Conservation (phyloP, 352 stramenopile species). For the Globisporangium cederbergense region DNA sequence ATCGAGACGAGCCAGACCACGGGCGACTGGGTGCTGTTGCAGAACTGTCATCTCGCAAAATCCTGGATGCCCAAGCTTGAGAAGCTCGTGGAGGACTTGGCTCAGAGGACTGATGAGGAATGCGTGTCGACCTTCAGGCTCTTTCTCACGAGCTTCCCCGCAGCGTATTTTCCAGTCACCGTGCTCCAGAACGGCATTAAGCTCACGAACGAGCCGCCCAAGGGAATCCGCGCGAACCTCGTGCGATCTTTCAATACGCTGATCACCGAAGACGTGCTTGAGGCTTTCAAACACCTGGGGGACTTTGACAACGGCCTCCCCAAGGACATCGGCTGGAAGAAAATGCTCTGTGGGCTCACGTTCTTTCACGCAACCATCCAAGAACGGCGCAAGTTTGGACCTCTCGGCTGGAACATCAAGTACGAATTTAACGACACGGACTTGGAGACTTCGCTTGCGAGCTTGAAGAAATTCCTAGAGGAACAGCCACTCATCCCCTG, state of each 20-base stretch:
- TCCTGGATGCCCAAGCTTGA: slow-evolving; percentile 93
- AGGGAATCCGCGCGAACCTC: slow-evolving; percentile 89
- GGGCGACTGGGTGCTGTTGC: slow-evolving; percentile 92
- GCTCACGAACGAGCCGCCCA: slow-evolving; percentile 91
- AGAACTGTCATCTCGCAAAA: slow-evolving; percentile 94
- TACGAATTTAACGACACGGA: slow-evolving; percentile 97
- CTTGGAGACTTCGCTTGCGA: slow-evolving; percentile 90
- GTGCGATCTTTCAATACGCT: slow-evolving; percentile 87
- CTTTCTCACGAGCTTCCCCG: slow-evolving; percentile 92
- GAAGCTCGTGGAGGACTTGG: slow-evolving; percentile 87
- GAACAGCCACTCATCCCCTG: slow-evolving; percentile 90
- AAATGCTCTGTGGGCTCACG: slow-evolving; percentile 83
- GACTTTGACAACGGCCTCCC: slow-evolving; percentile 55
- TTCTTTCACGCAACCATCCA: slow-evolving; percentile 96
- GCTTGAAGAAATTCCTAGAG: slow-evolving; percentile 89
- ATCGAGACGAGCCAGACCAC: slow-evolving; percentile 80
- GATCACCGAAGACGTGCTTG: slow-evolving; percentile 69
- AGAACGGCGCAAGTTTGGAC: slow-evolving; percentile 92
- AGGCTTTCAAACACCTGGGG: slow-evolving; percentile 48
- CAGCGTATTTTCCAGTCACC: slow-evolving; percentile 90
- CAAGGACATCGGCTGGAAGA: slow-evolving; percentile 84
- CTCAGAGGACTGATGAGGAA: slow-evolving; percentile 42
- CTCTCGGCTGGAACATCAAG: slow-evolving; percentile 94
- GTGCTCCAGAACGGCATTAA: slow-evolving; percentile 93
- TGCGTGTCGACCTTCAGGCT: slow-evolving; percentile 82